Conservation (phyloP, 2,329 filamentous ascomycete species). For the Tolypocladium tundrense region DNA sequence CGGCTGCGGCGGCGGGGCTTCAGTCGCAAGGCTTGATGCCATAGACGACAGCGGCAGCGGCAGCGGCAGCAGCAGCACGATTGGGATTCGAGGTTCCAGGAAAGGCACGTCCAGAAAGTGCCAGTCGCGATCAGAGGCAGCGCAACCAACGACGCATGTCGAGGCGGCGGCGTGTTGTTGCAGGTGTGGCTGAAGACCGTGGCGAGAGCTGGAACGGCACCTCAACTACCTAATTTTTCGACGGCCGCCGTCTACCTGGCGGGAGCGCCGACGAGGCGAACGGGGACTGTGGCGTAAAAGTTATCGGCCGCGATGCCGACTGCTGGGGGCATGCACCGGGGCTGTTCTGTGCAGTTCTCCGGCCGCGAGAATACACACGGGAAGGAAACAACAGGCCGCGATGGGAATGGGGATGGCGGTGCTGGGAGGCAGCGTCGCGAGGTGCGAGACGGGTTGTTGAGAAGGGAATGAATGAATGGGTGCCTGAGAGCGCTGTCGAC, state of each 20-base stretch:
- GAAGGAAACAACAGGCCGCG: background rate
- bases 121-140: constrained; percentile 5
- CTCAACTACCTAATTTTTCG: constrained; percentile 12
- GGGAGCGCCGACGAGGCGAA: background rate
- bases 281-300: constrained; percentile 1
- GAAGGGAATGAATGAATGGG: background rate
- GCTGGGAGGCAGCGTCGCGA: background rate
- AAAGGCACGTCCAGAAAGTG: constrained; percentile 3
- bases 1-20: constrained; percentile 24
- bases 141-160: constrained; percentile 23
- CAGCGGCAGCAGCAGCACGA: background rate
- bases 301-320: background rate
- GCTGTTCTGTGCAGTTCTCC: background rate
- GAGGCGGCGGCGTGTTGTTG: constrained; percentile 20
- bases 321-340: background rate
- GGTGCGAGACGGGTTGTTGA: background rate
- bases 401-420: background rate
- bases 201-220: constrained; percentile 25
- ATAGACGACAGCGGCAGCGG: constrained; percentile 22
- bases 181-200: constrained; percentile 33
- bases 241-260: background rate
- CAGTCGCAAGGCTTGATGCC: constrained; percentile 45
- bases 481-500: background rate
- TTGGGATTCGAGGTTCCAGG: constrained; percentile 1
- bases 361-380: background rate